A percentile compares a stretch with the other conserved stretches of the same genome.
phyloP scores from a whole-genome alignment of 2,329 filamentous ascomycete genomes.

The Gaeumannomyces sp. region DNA sequence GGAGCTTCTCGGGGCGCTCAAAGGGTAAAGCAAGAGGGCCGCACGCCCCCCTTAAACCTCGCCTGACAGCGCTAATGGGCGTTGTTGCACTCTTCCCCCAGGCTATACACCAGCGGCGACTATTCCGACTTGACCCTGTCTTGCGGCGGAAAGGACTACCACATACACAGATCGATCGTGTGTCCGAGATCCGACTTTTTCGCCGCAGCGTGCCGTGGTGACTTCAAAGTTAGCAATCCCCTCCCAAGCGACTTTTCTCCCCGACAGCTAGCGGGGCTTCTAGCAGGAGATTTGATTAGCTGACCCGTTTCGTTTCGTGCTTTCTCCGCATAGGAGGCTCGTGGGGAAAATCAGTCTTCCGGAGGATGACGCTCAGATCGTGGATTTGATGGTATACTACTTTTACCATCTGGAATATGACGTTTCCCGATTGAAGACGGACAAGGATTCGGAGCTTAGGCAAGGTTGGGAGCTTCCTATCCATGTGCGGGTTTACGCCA shows the following conservation, averaged over 20 bases:
- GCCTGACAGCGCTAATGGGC: too few species aligned
- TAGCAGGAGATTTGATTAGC: too few species aligned
- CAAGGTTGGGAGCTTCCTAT: neutral
- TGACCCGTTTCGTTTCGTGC: neutral
- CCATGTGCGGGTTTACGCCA: neutral
- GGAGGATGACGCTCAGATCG: neutral
- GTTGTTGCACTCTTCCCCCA: too few species aligned
- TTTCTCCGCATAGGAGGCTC: neutral
- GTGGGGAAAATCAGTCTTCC: neutral
- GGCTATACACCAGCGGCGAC: too few species aligned
- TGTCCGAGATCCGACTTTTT: neutral
- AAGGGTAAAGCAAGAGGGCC: too few species aligned
- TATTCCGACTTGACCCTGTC: too few species aligned
- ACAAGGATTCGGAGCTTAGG: neutral
- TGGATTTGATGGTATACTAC: conserved; percentile 4
- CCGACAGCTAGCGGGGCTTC: neutral
- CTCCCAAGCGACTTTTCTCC: neutral
- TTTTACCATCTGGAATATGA: conserved; percentile 1
- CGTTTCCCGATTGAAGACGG: neutral
- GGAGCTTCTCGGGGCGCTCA: too few species aligned
- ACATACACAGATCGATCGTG: neutral
- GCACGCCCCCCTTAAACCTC: too few species aligned
- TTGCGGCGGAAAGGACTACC: too few species aligned
- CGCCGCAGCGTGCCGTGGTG: neutral
- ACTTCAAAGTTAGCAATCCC: neutral